Base-by-base conservation (phyloP, 176 grass and related monocot species). In the Tillandsia fasciculata region DNA sequence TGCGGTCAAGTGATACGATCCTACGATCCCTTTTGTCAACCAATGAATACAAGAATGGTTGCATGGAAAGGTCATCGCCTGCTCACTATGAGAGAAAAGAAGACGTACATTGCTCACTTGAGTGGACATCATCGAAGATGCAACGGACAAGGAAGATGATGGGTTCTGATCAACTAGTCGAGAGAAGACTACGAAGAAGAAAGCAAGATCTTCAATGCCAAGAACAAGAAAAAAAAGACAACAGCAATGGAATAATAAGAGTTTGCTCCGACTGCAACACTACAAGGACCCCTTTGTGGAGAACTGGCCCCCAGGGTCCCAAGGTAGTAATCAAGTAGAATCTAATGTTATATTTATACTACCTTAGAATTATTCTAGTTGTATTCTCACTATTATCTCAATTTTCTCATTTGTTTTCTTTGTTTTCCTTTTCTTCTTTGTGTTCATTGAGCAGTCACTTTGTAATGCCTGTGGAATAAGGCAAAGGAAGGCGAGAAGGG, bases 401-500 rank as follows among this genome's bases (percentile, higher is more conserved):
- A 5, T 42, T 42, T 42, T 42, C 33, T 42, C 33, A 42, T 7
- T 7, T 42, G 33, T 42, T 33, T 33, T 33, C 29, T 33, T 33
- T 42, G 33, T 42, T 42, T 26, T 54, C 10, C 7, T 54, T 48
- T 47, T 49, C 49, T 53, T 64, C 3, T 15, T 67, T 48, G 11
- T 18, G 22, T 49, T 15, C 53, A 10, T 18, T 12, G 49, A 57
- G 72, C 53, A 81, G 79, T 81, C 79, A 23, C 74, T 81, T 26
- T 81, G 79, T 24, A 81, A 81, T 70, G 79, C 79, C n/a, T 81
- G 79, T 53, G 79, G 79, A 23, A 81, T 81, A 81, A 70, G 79
- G 65, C 79, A 70, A 61, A 51, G 79, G 65, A 81, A 81, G 65
- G 79, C 72, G 15, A 75, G 79, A 28, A 51, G 72, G n/a, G 79